These are phyloP conservation scores for Primulina eburnea DNA, from an alignment of 257 asterid species.

Conservation along the genomic window DNA sequence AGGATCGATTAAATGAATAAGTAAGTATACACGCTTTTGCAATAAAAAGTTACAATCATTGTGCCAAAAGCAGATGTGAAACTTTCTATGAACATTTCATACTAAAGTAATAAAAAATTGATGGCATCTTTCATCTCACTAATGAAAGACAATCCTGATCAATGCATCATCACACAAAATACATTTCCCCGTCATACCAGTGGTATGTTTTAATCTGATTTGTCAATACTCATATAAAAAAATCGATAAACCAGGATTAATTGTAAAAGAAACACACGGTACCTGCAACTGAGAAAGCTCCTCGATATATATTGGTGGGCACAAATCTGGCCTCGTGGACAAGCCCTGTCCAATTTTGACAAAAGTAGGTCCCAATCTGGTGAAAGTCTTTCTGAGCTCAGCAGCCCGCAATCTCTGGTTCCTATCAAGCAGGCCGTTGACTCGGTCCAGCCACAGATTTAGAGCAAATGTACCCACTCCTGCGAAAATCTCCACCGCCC, in stretches of 20 bases:
- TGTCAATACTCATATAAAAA: not conserved
- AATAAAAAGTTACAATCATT: not conserved
- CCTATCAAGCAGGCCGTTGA: constrained; percentile 49
- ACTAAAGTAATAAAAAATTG: too few relatives aligned
- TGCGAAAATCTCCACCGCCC: constrained; percentile 65
- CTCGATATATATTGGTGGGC: constrained; percentile 82
- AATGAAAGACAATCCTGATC: not conserved
- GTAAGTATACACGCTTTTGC: not conserved
- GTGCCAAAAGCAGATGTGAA: not conserved
- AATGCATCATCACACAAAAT: not conserved
- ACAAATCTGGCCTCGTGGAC: constrained; percentile 93
- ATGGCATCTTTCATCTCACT: not conserved
- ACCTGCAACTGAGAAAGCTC: constrained; percentile 93
- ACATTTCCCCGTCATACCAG: not conserved
- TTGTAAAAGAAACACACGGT: not conserved
- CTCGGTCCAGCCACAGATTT: constrained; percentile 68
- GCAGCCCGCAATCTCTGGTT: constrained; percentile 69
- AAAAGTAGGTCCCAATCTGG: constrained; percentile 92
- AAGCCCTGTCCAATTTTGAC: constrained; percentile 98
- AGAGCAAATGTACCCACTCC: constrained; percentile 78
- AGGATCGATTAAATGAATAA: not conserved
- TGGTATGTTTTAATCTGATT: not conserved
- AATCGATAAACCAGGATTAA: not conserved
- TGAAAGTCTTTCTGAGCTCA: constrained; percentile 64
- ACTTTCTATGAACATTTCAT: too few relatives aligned